Base-by-base conservation (phyloP, 2,329 filamentous ascomycete genomes). In the Thielaviopsis populi region DNA sequence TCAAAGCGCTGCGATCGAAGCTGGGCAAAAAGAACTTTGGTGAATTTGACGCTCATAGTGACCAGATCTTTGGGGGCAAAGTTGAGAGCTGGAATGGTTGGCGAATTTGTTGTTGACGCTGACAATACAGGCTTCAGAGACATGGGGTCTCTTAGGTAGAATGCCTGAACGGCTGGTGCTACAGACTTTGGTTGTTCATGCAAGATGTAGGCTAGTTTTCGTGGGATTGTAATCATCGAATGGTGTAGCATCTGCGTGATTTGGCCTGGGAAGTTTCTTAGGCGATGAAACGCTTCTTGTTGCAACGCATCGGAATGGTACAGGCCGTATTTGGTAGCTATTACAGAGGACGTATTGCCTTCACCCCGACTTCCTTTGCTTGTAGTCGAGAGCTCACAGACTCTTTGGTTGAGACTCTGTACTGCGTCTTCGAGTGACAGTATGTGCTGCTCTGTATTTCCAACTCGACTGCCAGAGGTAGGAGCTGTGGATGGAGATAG, bases 11-110 rank as follows among this genome's bases (percentile, higher is more conserved):
- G 94, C 17, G 89, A 91, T 66, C 86, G 87, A 7, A 99, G 75
- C 72, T 99, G 94, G 4, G 95, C 94, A 71, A 89, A 99, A 1
- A 95, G 83, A 0, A 95, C 86, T 72, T 86, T 90, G 3, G 91
- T 96, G 72, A 97, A 96, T 54, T 82, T 85, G 37, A 89, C 82
- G 69, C 88, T 91, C 33, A 89, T 77, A 0, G 83, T 86, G 10
- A 96, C 87, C 46, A 95, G 81, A 71, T 97, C 92, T 56, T 80
- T 74, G 0, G 91, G 91, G 2, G 84, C 80, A 69, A 99, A 95
- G 1, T 74, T 71, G 1, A 91, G 77, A 56, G 7, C 19, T n/a
- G 75, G 73, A 0, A 73, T 75, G 0, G 81, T 73, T 41, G 80
- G 15, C 2, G 59, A 46, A 10, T 1, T n/a, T 3, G 37, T 17